Evolutionary conservation across 1,139 yeast genomes (phyloP).

Genomic region (Meyerozyma guilliermondii): DNA sequence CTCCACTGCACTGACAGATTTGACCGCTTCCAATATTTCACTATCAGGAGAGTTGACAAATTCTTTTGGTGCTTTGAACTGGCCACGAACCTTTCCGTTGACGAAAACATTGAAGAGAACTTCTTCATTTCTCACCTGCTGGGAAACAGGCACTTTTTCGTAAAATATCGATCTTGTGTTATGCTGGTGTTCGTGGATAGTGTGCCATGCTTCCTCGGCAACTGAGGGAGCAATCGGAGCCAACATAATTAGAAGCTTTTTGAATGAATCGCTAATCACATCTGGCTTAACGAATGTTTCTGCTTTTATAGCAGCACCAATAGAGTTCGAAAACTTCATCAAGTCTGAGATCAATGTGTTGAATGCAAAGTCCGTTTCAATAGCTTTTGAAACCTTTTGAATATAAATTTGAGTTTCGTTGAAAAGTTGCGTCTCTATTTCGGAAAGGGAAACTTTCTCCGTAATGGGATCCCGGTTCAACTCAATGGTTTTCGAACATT

Average conservation of each 20-base stretch:
- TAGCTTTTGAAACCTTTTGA: slow-evolving; percentile 50
- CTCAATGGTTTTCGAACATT: slow-evolving; percentile 12
- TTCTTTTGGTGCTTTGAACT: slow-evolving; percentile 31
- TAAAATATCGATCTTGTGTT: slow-evolving; percentile 51
- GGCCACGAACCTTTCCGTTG: slow-evolving; percentile 63
- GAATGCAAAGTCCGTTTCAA: slow-evolving; percentile 55
- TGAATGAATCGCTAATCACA: slow-evolving; percentile 36
- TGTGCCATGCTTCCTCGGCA: slow-evolving; percentile 80
- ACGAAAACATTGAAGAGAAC: slow-evolving; percentile 51
- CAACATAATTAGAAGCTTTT: slow-evolving; percentile 52
- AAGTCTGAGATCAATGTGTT: slow-evolving; percentile 86
- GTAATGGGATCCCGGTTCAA: slow-evolving; percentile 18
- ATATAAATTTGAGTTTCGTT: slow-evolving; percentile 52
- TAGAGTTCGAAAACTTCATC: slow-evolving; percentile 72
- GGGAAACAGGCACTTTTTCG: slow-evolving; percentile 48
- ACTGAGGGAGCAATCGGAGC: slow-evolving; percentile 78
- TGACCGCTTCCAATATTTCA: slow-evolving; percentile 13
- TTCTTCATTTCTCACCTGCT: slow-evolving; percentile 29
- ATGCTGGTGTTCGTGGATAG: slow-evolving; percentile 25
- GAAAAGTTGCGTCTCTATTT: slow-evolving; percentile 50
- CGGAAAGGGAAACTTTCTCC: slow-evolving; percentile 22
- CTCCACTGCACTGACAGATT: slow-evolving; percentile 4
- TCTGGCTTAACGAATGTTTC: slow-evolving; percentile 19
- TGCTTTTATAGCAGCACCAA: slow-evolving; percentile 35
- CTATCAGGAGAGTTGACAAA: slow-evolving; percentile 25